Base-by-base conservation (phyloP, 2,329 filamentous ascomycete species). In the Zelopaecilomyces penicillatus region DNA sequence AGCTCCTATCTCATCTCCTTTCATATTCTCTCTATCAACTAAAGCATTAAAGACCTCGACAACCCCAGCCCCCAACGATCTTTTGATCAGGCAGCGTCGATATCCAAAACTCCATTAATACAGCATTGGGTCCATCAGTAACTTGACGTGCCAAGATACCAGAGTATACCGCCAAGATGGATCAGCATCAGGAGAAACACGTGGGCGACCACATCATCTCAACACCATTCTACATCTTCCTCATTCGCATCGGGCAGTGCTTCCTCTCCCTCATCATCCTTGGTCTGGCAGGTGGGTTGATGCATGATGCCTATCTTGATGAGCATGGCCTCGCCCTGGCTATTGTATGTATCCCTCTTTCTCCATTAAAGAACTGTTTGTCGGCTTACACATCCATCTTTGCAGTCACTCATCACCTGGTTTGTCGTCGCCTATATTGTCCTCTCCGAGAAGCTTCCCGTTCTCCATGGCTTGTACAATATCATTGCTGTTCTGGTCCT, bases 351-450 rank as follows among this genome's bases (percentile, higher is more conserved):
- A 31, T 27, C 12, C 30, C 8, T 29, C 29, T 8, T 11, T 6
- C n/a, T 35, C 28, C 11, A 10, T 35, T n/a, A 10, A 4, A 28
- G 7, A 6, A 50, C 50, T 47, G 40, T 45, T 26, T 9, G 5
- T 37, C 30, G 10, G 51, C 53, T 48, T 43, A 48, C 42, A 38
- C 27, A 42, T 30, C 32, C 19, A 19, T 30, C 3, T 34, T 34
- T 35, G 2, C 32, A 74, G 71, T 56, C 61, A 11, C 42, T 75
- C 49, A 60, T 74, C 50, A 73, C 70, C 27, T 73, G 69, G 69
- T 41, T 72, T 30, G 56, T 66, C 36, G 55, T 71, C 30, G 51
- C 56, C 8, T 75, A 74, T 57, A 53, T 57, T 19, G 41, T 73
- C 50, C 49, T 69, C 3, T 58, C 68, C 19, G 70, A 73, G 46